Evolutionary conservation across 1,284 basidiomycete genomes (phyloP).

Genomic region (Mycena citricolor): DNA sequence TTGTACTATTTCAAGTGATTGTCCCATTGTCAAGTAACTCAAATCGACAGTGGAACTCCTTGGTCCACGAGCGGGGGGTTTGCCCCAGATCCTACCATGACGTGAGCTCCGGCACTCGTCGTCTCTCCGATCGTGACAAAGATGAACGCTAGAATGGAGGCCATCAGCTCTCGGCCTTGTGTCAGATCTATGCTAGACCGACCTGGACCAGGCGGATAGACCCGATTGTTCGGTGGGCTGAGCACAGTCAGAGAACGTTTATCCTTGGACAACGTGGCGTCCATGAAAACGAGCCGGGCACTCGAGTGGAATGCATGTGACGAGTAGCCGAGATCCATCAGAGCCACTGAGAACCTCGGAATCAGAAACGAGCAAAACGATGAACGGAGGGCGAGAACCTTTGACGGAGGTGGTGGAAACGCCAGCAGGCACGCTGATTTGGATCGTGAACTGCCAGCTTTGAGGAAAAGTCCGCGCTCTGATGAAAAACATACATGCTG

Average conservation of each 20-base stretch:
- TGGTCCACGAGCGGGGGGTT: slow-evolving; percentile 19
- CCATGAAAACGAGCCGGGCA: slow-evolving; percentile 69
- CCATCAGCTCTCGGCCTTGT: no score
- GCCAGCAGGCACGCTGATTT: slow-evolving; percentile 50
- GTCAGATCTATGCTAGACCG: no score
- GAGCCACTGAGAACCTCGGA: slow-evolving; percentile 45
- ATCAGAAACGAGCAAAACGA: neutral
- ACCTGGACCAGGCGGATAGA: slow-evolving; percentile 83
- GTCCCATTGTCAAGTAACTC: no score
- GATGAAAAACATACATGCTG: neutral
- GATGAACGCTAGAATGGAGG: slow-evolving; percentile 13
- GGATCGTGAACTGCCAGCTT: slow-evolving; percentile 16
- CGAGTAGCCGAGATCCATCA: slow-evolving; percentile 79
- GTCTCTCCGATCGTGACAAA: slow-evolving; percentile 18
- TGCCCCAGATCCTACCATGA: slow-evolving; percentile 21
- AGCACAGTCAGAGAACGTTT: slow-evolving; percentile 42
- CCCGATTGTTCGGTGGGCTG: slow-evolving; percentile 59
- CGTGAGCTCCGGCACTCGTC: slow-evolving; percentile 16
- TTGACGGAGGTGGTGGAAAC: slow-evolving; percentile 30
- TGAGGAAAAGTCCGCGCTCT: slow-evolving; percentile 6
- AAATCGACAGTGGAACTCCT: slow-evolving; percentile 6
- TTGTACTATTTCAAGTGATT: no score
- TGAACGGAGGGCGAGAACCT: slow-evolving; percentile 17
- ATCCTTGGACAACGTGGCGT: slow-evolving; percentile 36
- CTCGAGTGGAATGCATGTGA: slow-evolving; percentile 80